These are phyloP conservation scores for Francoa sonchifolia DNA, from an alignment of 441 rosid species.

Conservation along the genomic window DNA sequence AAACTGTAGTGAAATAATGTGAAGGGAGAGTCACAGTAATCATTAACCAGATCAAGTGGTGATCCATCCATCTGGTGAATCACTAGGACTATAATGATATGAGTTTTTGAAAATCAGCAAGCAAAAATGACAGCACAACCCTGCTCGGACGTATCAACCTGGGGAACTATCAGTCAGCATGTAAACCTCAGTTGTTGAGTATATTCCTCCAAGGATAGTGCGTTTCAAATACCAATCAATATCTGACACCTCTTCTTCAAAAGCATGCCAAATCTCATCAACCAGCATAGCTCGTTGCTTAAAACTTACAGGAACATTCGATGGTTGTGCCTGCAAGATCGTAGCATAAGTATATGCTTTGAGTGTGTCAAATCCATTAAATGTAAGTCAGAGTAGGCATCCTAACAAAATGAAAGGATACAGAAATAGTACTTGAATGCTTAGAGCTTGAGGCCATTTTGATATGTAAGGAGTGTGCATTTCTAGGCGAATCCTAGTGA, in stretches of 20 bases:
- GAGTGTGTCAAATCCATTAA: background rate
- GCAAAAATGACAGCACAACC: no score
- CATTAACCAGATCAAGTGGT: no score
- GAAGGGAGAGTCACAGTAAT: no score
- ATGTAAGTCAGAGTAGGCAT: conserved; percentile 1
- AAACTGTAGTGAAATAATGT: background rate
- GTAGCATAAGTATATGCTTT: background rate
- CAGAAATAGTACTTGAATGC: conserved; percentile 46
- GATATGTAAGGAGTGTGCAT: conserved; percentile 83
- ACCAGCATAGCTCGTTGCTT: conserved; percentile 75
- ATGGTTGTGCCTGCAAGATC: conserved; percentile 58
- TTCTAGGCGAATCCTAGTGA: conserved; percentile 58
- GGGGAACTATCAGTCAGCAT: conserved; percentile 86
- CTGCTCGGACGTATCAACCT: conserved; percentile 31
- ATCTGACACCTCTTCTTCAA: conserved; percentile 58
- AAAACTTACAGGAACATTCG: conserved; percentile 63
- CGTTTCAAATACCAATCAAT: conserved; percentile 81
- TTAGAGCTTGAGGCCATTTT: conserved; percentile 92
- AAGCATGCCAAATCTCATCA: conserved; percentile 81
- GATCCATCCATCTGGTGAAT: background rate
- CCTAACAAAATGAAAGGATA: conserved; percentile 2
- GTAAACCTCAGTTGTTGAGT: conserved; percentile 88
- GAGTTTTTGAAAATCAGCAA: no score
- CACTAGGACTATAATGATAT: no score
- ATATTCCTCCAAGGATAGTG: conserved; percentile 77